These are phyloP conservation scores for Hylodesmum podocarpum DNA, from an alignment of 306 rosid species.

Conservation along the genomic window DNA sequence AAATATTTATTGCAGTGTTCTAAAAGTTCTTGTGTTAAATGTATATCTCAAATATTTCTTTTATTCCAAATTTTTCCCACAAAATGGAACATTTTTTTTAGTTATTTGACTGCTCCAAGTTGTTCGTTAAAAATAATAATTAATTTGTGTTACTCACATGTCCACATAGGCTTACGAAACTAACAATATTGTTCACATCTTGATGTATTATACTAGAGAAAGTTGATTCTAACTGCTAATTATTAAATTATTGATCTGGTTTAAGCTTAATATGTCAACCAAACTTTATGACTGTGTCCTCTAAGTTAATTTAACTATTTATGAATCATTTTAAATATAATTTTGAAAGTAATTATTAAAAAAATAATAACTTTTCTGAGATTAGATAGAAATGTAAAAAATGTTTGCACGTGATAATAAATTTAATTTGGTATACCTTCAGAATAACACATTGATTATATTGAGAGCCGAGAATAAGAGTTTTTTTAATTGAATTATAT, in stretches of 20 bases:
- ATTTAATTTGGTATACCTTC: too few species aligned
- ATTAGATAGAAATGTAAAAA: not conserved
- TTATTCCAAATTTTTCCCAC: not conserved
- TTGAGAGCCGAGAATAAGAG: too few species aligned
- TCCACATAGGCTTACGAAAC: slow-evolving; percentile 12
- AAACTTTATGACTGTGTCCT: slow-evolving; percentile 3
- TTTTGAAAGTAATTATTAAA: not conserved
- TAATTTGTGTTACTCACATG: slow-evolving; percentile 3
- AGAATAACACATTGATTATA: too few species aligned
- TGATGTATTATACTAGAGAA: not conserved
- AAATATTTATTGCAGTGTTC: not conserved
- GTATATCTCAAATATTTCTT: not conserved
- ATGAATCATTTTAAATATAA: not conserved
- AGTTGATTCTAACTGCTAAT: slow-evolving; percentile 12
- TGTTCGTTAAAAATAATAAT: not conserved
- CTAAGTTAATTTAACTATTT: not conserved
- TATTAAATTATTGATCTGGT: slow-evolving; percentile 3
- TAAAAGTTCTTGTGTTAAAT: not conserved
- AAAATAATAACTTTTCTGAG: not conserved
- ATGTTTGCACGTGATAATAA: too few species aligned
- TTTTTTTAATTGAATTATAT: not conserved
- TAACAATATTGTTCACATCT: slow-evolving; percentile 5
- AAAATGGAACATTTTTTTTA: not conserved
- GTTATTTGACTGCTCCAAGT: slow-evolving; percentile 16
- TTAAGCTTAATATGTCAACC: not conserved